Conservation (phyloP, 1,284 basidiomycete genomes). For the Fistulinella cinereoalba region DNA sequence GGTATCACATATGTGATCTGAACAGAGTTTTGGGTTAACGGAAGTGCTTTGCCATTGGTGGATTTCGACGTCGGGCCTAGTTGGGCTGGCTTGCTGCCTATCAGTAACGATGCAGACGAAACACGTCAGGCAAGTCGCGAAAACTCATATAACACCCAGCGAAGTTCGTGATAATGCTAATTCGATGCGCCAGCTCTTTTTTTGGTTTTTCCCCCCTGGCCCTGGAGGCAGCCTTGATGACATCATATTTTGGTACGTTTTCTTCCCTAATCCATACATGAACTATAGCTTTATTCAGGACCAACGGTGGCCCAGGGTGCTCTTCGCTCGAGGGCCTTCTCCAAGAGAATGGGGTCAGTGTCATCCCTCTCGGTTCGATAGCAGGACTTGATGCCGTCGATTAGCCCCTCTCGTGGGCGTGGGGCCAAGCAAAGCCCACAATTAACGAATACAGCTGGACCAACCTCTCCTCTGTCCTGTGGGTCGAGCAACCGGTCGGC, state of each 20-base stretch:
- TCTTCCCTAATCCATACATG: neutral
- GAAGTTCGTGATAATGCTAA: neutral
- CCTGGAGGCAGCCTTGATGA: conserved; percentile 69
- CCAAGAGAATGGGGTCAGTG: conserved; percentile 79
- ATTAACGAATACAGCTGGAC: conserved; percentile 78
- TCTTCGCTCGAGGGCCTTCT: conserved; percentile 75
- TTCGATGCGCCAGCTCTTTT: conserved; percentile 59
- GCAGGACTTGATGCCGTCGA: neutral
- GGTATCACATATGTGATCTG: neutral
- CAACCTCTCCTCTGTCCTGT: conserved; percentile 76
- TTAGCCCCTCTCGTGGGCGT: conserved; percentile 66
- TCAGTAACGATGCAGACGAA: conserved; percentile 58
- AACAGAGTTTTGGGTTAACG: conserved; percentile 73
- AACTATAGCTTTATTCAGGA: conserved; percentile 35
- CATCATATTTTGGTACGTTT: conserved; percentile 62
- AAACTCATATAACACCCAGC: no score
- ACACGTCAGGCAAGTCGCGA: conserved; percentile 57
- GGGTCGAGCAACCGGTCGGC: conserved; percentile 82
- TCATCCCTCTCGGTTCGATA: neutral
- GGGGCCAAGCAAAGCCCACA: conserved; percentile 62
- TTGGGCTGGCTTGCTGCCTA: conserved; percentile 72
- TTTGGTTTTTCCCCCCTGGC: conserved; percentile 85
- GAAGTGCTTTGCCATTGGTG: conserved; percentile 62
- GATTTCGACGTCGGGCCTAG: conserved; percentile 73
- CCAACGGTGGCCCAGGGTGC: conserved; percentile 56